These are phyloP conservation scores for Ustulina deusta DNA, from an alignment of 2,329 filamentous ascomycete species.

Conservation along the genomic window DNA sequence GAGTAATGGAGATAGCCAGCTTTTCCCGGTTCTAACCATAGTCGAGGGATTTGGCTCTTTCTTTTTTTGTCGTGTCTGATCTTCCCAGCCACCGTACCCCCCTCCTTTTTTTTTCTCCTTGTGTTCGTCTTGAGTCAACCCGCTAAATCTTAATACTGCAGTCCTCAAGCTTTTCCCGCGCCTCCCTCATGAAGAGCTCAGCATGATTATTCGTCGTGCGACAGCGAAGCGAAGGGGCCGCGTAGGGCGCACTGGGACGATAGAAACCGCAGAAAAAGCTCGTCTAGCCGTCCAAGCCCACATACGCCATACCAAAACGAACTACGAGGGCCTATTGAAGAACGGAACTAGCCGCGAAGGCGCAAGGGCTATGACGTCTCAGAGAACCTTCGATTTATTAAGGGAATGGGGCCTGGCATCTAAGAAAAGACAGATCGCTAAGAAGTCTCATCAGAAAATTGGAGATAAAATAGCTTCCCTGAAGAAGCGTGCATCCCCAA, in stretches of 20 bases:
- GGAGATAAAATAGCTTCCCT: background rate
- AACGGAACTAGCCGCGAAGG: constrained; percentile 5
- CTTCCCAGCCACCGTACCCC: background rate
- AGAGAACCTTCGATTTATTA: background rate
- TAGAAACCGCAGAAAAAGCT: constrained; percentile 22
- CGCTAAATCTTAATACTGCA: constrained; percentile 1
- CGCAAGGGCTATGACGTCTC: constrained; percentile 18
- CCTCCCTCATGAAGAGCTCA: constrained; percentile 19
- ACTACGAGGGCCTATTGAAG: constrained; percentile 29
- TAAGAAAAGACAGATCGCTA: background rate
- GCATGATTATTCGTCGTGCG: constrained; percentile 14
- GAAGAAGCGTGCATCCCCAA: background rate
- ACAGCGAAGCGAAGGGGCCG: constrained; percentile 29
- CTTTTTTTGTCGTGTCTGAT: background rate
- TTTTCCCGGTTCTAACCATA: background rate
- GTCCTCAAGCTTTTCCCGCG: constrained; percentile 28
- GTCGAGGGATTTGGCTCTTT: background rate
- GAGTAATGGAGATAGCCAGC: background rate
- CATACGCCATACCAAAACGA: constrained; percentile 35
- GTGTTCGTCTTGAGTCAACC: background rate
- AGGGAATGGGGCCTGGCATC: constrained; percentile 17
- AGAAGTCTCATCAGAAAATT: background rate
- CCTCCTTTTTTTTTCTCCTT: too few species aligned
- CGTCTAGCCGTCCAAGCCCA: constrained; percentile 30
- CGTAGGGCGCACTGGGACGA: constrained; percentile 32